Base-by-base conservation (phyloP, 257 asterid species). In the Ligustrum vulgare region DNA sequence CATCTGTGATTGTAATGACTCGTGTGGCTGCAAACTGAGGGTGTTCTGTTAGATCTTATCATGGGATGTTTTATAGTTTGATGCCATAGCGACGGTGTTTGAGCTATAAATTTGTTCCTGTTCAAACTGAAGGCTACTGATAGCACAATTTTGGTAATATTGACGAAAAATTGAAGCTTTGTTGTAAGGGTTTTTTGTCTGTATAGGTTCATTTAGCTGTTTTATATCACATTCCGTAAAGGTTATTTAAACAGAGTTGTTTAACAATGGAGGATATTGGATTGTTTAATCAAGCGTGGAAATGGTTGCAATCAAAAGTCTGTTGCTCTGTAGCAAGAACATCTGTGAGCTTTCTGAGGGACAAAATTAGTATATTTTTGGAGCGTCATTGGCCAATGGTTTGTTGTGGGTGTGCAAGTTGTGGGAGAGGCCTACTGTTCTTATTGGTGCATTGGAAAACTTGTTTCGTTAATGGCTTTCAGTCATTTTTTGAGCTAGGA, bases 321-420 rank as follows among this genome's bases (percentile, higher is more conserved):
- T 84, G 90, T 74, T 95, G 88, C 81, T 91, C 93, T 67, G 90
- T 90, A 25, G 86, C 86, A 35, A 86, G 84, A 78, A 84, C 89
- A 78, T 58, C 80, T 7, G 70, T 78, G 73, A 80, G 89, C 78
- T 91, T 92, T 82, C 71, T 84, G 35, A 85, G 96, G 82, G 99
- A 95, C 76, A 91, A 86, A 76, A 81, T 88, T 65, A 95, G 91
- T 43, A 83, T 84, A 34, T 91, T 90, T 69, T 83, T 82, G 82
- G 98, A 95, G 81, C 85, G 93, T 83, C 94, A 90, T 82, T 95
- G 99, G 99, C 98, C 99, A 5, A 76, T 89, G 86, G 93, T 95
- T 43, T 93, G 98, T 58, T 84, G 87, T 81, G 97, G 92, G 63
- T 91, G 97, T 77, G 88, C 88, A 33, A 88, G 82, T 79, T 74